Percentiles rank a stretch among this genome's conserved stretches.
These are phyloP conservation scores for Pichia nakasei DNA, from an alignment of 805 yeast genomes.

Conservation along the genomic window DNA sequence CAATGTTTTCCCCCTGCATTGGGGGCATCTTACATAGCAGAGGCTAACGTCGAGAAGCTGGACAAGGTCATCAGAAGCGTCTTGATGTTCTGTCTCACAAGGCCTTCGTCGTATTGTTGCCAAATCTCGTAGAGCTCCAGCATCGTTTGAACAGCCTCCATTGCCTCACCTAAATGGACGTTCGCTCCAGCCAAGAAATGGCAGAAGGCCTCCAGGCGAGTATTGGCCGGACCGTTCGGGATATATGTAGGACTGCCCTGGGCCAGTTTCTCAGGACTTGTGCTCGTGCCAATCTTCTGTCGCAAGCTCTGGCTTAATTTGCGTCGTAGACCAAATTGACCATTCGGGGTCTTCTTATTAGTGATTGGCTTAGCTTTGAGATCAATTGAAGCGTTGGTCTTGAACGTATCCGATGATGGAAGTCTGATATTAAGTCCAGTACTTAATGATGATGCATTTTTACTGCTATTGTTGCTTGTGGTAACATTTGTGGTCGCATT, in stretches of 20 bases:
- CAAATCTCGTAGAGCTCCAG: conserved; percentile 75
- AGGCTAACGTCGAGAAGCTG: not conserved
- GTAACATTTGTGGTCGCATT: not conserved
- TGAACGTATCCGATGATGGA: not conserved
- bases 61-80: not conserved
- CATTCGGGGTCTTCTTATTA: not conserved
- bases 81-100: conserved; percentile 32
- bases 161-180: conserved; percentile 66
- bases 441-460: not conserved
- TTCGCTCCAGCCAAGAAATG: conserved; percentile 67
- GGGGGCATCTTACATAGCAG: too few species aligned
- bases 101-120: conserved; percentile 73
- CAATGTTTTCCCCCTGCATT: too few species aligned
- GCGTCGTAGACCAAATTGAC: conserved; percentile 4
- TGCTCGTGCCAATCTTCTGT: not conserved
- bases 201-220: conserved; percentile 47
- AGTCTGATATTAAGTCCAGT: not conserved
- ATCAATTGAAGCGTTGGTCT: not conserved
- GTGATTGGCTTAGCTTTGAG: not conserved
- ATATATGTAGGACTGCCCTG: not conserved
- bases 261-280: conserved; percentile 4
- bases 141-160: conserved; percentile 78
- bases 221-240: conserved; percentile 8
- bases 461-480: not conserved
- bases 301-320: conserved; percentile 5